Percentiles rank a stretch among this genome's conserved stretches.
Evolutionary conservation across 176 grass and related monocot species (phyloP).

Genomic region (Phoenix roebelenii): DNA sequence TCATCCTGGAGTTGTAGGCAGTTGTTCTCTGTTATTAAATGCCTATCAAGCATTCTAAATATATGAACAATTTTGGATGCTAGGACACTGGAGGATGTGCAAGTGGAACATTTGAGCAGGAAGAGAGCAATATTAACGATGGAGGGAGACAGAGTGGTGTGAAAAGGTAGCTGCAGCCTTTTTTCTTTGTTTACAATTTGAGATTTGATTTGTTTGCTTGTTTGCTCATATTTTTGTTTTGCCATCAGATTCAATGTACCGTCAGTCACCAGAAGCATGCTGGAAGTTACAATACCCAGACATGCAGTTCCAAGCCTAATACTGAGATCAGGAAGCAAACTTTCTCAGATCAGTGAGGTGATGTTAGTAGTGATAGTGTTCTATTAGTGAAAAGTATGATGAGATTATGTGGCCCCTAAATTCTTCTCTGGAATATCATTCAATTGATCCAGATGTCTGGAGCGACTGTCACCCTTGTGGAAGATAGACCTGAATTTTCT

Average conservation of each 20-base stretch:
- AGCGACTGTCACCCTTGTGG: conserved; percentile 59
- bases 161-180: conserved; percentile 36
- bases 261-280: conserved; percentile 74
- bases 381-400: conserved; percentile 3
- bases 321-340: conserved; percentile 87
- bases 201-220: conserved; percentile 13
- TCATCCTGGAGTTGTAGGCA: too few species aligned
- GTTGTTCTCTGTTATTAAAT: too few species aligned
- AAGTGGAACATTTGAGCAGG: conserved; percentile 74
- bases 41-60: too few species aligned
- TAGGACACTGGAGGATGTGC: conserved; percentile 80
- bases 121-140: conserved; percentile 70
- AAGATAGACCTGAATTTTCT: conserved; percentile 44
- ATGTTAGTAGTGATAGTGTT: conserved; percentile 13
- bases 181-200: conserved; percentile 1
- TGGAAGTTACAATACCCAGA: conserved; percentile 85
- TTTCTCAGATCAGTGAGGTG: conserved; percentile 94
- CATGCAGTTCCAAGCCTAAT: conserved; percentile 66
- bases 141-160: conserved; percentile 60
- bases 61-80: conserved; percentile 19
- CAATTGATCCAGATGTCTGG: conserved; percentile 64
- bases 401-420: neutral
- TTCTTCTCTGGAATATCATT: conserved; percentile 16
- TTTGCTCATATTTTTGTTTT: conserved; percentile 12
- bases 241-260: conserved; percentile 61